Evolutionary conservation across 768 basidiomycete genomes (phyloP), one percentile per base, ranked within the genome.

Genomic region (Agrocybe chaxingu): DNA sequence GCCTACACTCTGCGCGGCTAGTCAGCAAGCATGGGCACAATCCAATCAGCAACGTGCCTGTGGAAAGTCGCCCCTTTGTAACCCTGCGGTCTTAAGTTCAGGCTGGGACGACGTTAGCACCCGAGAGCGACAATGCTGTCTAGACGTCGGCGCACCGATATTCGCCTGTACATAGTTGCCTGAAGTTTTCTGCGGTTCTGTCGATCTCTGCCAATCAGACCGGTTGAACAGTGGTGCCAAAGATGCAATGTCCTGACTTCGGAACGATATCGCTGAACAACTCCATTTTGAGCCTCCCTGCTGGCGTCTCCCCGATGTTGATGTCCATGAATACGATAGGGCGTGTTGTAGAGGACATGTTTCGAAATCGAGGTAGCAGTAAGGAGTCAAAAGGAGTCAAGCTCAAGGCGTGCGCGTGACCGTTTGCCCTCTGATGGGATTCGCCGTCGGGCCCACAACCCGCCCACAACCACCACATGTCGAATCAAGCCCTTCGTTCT

Each of bases 271-370:
- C 97, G 52, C 87, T 90, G 70, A 96, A 98, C 12, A 99, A 74
- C 68, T 99, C 96, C 85, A 99, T 96, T 73, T 98, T 98, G 58
- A 99, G 77, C 31, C 97, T 74, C 11, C 95, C 96, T 3, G 92
- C 92, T 31, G 92, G 91, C 0, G 94, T 98, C 72, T 98, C 96
- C 39, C 97, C 97, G 43, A 99, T 98, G 43, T 89, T 82, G 53
- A 98, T 75, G 64, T 99, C 97, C 84, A 99, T 95, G 67, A 99
- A 99, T 49, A 97, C 94, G 42, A 99, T 74, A 0, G 97, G 96
- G 12, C 96, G 81, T 2, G 77, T 72, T 30, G 75, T 66, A 13
- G 74, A 72, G 31, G 80, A 70, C 48, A 62, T 59, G 35, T 36
- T 42, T 39, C n/a, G 53, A 51, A 47, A 53, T 56, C 19, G 29